A percentile compares a stretch with the other conserved stretches of the same genome.
phyloP scores from a whole-genome alignment of 768 basidiomycete genomes.

The Suillus bovinus region DNA sequence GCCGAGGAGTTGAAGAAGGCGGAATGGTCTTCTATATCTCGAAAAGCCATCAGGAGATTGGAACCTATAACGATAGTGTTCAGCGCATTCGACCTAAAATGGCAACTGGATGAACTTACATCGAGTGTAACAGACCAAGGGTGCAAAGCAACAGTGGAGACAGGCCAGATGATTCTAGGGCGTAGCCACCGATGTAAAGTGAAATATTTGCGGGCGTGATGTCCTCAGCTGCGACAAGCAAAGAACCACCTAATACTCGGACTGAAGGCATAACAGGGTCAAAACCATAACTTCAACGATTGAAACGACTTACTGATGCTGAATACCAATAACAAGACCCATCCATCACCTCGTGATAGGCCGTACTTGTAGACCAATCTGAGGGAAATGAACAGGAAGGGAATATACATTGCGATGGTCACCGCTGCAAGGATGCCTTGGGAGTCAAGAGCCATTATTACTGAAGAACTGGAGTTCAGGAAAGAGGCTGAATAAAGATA shows the following conservation, averaged over 20 bases:
- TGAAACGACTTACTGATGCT: conserved; percentile 45
- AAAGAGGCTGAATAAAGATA: conserved; percentile 2
- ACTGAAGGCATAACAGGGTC: conserved; percentile 36
- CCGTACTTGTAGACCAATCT: conserved; percentile 53
- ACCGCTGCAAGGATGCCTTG: conserved; percentile 59
- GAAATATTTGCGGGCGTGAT: conserved; percentile 38
- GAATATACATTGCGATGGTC: conserved; percentile 59
- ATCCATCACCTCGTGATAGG: conserved; percentile 59
- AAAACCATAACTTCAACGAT: not conserved
- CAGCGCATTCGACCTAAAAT: not conserved
- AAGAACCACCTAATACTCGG: conserved; percentile 55
- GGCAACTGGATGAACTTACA: conserved; percentile 28
- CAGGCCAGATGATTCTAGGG: conserved; percentile 39
- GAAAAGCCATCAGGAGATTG: conserved; percentile 27
- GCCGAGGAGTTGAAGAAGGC: conserved; percentile 32
- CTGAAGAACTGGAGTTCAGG: conserved; percentile 1
- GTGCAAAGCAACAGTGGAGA: conserved; percentile 40
- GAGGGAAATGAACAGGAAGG: conserved; percentile 48
- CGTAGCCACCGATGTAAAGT: conserved; percentile 54
- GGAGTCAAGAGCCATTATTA: conserved; percentile 36
- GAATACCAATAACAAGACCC: conserved; percentile 67
- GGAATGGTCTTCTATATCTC: conserved; percentile 17
- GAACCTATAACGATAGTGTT: conserved; percentile 25
- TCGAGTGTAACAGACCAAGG: conserved; percentile 35
- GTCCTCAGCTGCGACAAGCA: conserved; percentile 57